Evolutionary conservation across 2,329 filamentous ascomycete species (phyloP).

Genomic region (Apiospora marii): DNA sequence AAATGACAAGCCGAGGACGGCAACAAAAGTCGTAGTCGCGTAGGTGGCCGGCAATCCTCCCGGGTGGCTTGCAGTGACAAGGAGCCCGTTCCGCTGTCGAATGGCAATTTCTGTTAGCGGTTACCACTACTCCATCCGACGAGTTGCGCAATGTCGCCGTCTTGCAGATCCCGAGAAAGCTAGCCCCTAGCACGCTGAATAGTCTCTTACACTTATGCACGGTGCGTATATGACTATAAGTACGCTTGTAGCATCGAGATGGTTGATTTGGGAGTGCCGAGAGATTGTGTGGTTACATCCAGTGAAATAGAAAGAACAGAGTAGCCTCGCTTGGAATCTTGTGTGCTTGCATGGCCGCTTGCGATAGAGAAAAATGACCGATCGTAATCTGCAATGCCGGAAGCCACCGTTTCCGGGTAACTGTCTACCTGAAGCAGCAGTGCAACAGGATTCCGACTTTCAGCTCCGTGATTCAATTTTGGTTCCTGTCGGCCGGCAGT

Average conservation of each 20-base stretch:
- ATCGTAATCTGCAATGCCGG: background rate
- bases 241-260: background rate
- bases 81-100: background rate
- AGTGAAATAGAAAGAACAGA: background rate
- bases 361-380: background rate
- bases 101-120: background rate
- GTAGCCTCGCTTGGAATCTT: background rate
- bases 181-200: background rate
- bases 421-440: background rate
- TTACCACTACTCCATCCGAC: background rate
- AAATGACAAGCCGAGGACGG: background rate
- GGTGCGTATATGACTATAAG: background rate
- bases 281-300: conserved; percentile 3
- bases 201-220: conserved; percentile 2
- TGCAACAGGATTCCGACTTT: background rate
- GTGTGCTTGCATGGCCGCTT: background rate
- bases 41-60: background rate
- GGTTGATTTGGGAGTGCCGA: background rate
- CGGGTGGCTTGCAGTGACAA: background rate
- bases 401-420: background rate
- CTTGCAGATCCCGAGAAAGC: background rate
- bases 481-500: background rate
- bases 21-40: background rate
- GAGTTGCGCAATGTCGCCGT: background rate
- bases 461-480: background rate